A percentile compares a stretch with the other conserved stretches of the same genome.
Conservation (phyloP, 768 basidiomycete genomes). For the Strobilomyces confusus region DNA sequence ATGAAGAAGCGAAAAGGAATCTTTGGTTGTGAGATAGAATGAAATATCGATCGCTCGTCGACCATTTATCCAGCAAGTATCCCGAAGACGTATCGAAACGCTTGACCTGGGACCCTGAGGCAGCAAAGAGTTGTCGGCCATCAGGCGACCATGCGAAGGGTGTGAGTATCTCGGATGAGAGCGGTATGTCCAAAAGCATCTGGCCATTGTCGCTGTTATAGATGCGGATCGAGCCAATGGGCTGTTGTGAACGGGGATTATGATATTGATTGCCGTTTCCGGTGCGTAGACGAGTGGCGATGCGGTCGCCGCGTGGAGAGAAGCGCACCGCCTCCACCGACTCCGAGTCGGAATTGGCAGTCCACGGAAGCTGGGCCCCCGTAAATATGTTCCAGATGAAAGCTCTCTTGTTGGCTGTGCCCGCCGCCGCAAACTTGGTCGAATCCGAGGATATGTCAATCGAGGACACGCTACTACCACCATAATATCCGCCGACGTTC, state of each 20-base stretch:
- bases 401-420: not conserved
- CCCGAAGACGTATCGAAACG: not conserved
- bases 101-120: not conserved
- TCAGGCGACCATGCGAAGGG: not conserved
- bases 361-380: not conserved
- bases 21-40: not conserved
- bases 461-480: not conserved
- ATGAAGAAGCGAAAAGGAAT: not conserved
- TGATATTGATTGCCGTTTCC: not conserved
- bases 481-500: not conserved
- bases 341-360: not conserved
- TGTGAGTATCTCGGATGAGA: not conserved
- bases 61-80: not conserved
- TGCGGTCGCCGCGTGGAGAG: constrained; percentile 3
- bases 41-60: not conserved
- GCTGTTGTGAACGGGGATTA: not conserved
- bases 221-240: not conserved
- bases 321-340: not conserved
- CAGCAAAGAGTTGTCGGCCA: not conserved
- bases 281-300: not conserved
- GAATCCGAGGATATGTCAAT: not conserved
- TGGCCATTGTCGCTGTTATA: not conserved
- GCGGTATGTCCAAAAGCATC: not conserved
- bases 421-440: not conserved
- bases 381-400: not conserved